Base-by-base conservation (phyloP, 345 rosid genomes). In the Pseudoturritis turrita region DNA sequence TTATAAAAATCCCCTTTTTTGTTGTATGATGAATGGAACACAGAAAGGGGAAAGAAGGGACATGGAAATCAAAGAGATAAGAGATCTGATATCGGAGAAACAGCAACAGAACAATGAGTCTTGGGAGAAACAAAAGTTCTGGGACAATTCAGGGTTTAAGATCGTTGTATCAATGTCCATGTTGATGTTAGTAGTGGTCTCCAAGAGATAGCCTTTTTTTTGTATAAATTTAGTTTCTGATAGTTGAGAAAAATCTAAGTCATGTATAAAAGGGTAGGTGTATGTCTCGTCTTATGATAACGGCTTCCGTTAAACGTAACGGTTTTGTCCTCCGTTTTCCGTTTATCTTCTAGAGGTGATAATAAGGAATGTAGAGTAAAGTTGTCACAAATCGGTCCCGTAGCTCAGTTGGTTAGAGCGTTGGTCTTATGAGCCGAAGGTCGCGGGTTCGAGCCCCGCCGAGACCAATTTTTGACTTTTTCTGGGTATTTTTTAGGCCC, bases 371-470 rank as follows among this genome's bases (percentile, higher is more conserved):
- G 2, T 3, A 25, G 10, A 51, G 15, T 11, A 2, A 1, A 0
- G 0, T 0, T 5, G 1, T 10, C 3, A 0, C 17, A 49, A 37
- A 0, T 0, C 0, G 52, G 45, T 36, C 2, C 45, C 58, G 95
- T 91, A 90, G 98, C 96, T 93, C 96, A 90, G 98, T 89, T 89
- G 98, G 96, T 89, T 89, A 91, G 97, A 91, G 95, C 95, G 95
- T 91, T 91, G 98, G 92, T 90, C 95, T 90, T 86, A 88, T 90
- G 92, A 90, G 92, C 92, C 90, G 88, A 90, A 85, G 88, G 96
- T 88, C 88, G 87, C 96, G 87, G 86, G 88, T 90, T 88, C 90
- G 91, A 88, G 81, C 84, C 88, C 85, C 93, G 93, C 93, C 85
- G 88, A 86, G 82, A 89, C 80, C 93, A 89, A n/a, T n/a, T n/a